A percentile compares a stretch with the other conserved stretches of the same genome.
These are phyloP conservation scores for Ustulina deusta DNA, from an alignment of 2,329 filamentous ascomycete genomes.

Conservation along the genomic window DNA sequence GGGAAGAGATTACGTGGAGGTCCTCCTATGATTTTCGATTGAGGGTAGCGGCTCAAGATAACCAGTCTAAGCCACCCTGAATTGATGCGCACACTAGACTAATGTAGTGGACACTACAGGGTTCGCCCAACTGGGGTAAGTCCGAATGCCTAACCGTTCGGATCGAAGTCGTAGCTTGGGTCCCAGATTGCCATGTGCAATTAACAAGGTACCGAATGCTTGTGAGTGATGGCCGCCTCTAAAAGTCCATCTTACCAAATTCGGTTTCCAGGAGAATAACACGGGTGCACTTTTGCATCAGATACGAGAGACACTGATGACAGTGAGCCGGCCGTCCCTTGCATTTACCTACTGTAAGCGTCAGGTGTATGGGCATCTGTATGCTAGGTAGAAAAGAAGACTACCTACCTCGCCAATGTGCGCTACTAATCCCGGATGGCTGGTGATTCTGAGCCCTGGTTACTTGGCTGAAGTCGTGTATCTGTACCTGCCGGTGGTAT, in stretches of 20 bases:
- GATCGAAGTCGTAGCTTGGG: constrained; percentile 19
- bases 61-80: background rate
- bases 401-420: background rate
- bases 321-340: constrained; percentile 8
- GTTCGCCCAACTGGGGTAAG: constrained; percentile 11
- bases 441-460: constrained; percentile 1
- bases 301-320: background rate
- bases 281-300: too few relatives aligned
- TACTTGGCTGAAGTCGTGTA: background rate
- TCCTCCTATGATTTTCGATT: background rate
- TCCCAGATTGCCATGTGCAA: constrained; percentile 13
- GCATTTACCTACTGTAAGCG: constrained; percentile 3
- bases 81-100: background rate
- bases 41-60: background rate
- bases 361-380: background rate
- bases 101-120: constrained; percentile 20
- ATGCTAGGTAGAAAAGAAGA: background rate
- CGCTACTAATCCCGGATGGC: background rate
- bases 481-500: background rate
- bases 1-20: background rate
- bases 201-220: constrained; percentile 12
- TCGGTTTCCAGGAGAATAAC: background rate
- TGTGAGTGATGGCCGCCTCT: constrained; percentile 2
- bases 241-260: constrained; percentile 14
- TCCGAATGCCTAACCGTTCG: constrained; percentile 25